Conservation (phyloP, 768 basidiomycete genomes). For the Rhodotorula babjevae region DNA sequence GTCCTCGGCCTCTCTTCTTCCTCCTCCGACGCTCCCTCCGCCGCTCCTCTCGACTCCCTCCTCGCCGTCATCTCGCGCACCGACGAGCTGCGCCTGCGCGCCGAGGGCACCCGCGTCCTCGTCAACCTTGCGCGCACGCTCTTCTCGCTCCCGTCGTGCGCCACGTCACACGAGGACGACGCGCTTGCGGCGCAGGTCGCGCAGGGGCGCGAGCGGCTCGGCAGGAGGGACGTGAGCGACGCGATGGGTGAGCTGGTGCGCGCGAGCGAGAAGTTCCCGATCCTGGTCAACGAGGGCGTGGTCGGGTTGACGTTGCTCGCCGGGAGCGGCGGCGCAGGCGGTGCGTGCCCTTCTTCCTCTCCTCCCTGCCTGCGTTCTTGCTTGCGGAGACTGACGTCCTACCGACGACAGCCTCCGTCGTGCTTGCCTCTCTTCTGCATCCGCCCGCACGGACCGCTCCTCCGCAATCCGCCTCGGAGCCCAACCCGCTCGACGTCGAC, state of each 20-base stretch:
- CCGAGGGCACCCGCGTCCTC: slow-evolving; percentile 81
- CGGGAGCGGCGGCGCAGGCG: slow-evolving; percentile 59
- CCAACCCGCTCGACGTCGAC: slow-evolving; percentile 46
- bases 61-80: slow-evolving; percentile 71
- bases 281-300: slow-evolving; percentile 82
- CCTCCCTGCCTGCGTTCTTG: neutral
- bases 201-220: slow-evolving; percentile 33
- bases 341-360: slow-evolving; percentile 45
- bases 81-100: slow-evolving; percentile 73
- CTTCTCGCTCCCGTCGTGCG: neutral
- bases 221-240: slow-evolving; percentile 59
- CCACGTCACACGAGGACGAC: neutral
- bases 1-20: slow-evolving; percentile 52
- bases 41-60: slow-evolving; percentile 59
- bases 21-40: neutral
- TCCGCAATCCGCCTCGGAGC: slow-evolving; percentile 4
- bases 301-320: slow-evolving; percentile 72
- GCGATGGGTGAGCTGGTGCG: slow-evolving; percentile 68
- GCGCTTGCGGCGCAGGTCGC: neutral
- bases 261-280: slow-evolving; percentile 71
- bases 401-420: slow-evolving; percentile 55
- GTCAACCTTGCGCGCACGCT: slow-evolving; percentile 56
- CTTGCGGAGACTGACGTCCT: too few species aligned
- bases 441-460: slow-evolving; percentile 48
- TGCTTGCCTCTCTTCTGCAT: slow-evolving; percentile 59